Conservation (phyloP, 495 filamentous ascomycete species). For the Chaetomium tenue region DNA sequence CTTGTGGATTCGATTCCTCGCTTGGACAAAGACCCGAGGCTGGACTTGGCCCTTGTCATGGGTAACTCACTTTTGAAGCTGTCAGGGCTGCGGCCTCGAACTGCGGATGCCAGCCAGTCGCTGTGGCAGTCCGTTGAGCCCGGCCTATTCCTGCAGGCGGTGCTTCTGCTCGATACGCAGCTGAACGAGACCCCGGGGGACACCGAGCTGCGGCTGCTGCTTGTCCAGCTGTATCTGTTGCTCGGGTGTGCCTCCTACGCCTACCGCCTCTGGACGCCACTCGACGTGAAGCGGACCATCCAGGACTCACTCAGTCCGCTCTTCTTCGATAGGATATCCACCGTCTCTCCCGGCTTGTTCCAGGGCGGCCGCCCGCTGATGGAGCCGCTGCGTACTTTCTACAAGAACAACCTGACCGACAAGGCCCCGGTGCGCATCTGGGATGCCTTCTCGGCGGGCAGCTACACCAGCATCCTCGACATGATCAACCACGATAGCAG, state of each 20-base stretch:
- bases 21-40: slow-evolving; percentile 43
- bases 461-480: slow-evolving; percentile 46
- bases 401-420: slow-evolving; percentile 35
- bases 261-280: slow-evolving; percentile 42
- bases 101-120: slow-evolving; percentile 23
- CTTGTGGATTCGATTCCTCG: slow-evolving; percentile 30
- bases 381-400: slow-evolving; percentile 41
- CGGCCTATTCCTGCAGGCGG: slow-evolving; percentile 45
- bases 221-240: slow-evolving; percentile 48
- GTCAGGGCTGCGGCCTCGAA: slow-evolving; percentile 30
- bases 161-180: slow-evolving; percentile 47
- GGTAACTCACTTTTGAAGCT: slow-evolving; percentile 49
- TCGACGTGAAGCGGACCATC: slow-evolving; percentile 52
- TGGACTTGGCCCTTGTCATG: slow-evolving; percentile 46
- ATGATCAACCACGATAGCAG: slow-evolving; percentile 39
- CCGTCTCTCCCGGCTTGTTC: slow-evolving; percentile 48
- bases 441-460: slow-evolving; percentile 45
- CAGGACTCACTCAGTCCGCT: slow-evolving; percentile 49
- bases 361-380: slow-evolving; percentile 33
- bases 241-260: slow-evolving; percentile 46
- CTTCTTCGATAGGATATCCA: slow-evolving; percentile 53
- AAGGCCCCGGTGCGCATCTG: slow-evolving; percentile 43
- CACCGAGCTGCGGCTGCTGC: slow-evolving; percentile 42
- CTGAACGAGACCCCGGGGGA: slow-evolving; percentile 38
- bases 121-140: slow-evolving; percentile 36